Percentiles rank a stretch among this genome's conserved stretches.
phyloP scores from a whole-genome alignment of 306 rosid species.

The Myrica gale region DNA sequence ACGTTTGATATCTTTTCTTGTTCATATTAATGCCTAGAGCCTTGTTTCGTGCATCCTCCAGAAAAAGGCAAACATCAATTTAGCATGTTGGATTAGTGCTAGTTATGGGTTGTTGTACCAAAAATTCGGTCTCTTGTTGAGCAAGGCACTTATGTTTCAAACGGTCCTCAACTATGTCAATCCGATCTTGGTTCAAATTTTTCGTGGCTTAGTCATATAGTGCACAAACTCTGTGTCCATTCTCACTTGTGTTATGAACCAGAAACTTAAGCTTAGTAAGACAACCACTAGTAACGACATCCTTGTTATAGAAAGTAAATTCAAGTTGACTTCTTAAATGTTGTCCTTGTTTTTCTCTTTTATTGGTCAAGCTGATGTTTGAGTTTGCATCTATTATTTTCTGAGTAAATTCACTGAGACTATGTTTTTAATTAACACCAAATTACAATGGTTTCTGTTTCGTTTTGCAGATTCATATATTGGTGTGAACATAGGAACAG shows the following conservation, averaged over 20 bases:
- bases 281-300: not conserved
- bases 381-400: not conserved
- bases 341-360: not conserved
- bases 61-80: not conserved
- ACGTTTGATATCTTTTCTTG: not conserved
- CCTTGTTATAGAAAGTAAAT: not conserved
- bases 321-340: not conserved
- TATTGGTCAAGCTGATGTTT: too few relatives aligned
- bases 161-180: not conserved
- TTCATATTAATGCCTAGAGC: not conserved
- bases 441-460: slow-evolving; percentile 19
- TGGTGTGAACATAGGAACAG: slow-evolving; percentile 86
- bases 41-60: not conserved
- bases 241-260: not conserved
- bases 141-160: not conserved
- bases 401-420: not conserved
- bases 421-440: not conserved
- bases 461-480: slow-evolving; percentile 57
- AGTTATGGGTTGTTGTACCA: not conserved
- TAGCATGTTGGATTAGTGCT: not conserved
- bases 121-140: not conserved
- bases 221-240: not conserved
- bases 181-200: not conserved
- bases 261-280: too few relatives aligned
- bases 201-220: not conserved